phyloP scores from a whole-genome alignment of 106 monocot species.

The Cymbidium sinense region DNA sequence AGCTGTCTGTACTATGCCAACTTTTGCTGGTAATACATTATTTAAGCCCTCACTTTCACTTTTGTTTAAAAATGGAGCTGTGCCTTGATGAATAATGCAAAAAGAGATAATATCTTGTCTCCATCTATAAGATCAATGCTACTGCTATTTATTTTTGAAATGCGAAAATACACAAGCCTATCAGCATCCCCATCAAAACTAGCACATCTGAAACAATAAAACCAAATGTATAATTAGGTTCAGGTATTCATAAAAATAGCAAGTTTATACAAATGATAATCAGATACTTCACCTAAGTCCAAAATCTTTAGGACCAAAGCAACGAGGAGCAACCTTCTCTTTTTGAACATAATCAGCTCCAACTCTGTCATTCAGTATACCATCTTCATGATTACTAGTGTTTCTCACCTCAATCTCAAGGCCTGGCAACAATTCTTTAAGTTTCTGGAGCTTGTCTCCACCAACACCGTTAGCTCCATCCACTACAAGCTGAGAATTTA shows the following conservation, averaged over 20 bases:
- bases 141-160: constrained; percentile 23
- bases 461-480: constrained; percentile 98
- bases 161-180: constrained; percentile 72
- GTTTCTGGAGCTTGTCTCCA: constrained; percentile 66
- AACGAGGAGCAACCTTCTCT: constrained; percentile 63
- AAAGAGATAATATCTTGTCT: constrained; percentile 91
- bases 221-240: constrained; percentile 16
- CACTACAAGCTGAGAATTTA: constrained; percentile 41
- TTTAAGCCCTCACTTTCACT: constrained; percentile 4
- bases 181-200: constrained; percentile 98
- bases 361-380: constrained; percentile 75
- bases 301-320: constrained; percentile 59
- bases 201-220: constrained; percentile 74
- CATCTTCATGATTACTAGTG: constrained; percentile 57
- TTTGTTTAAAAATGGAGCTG: constrained; percentile 48
- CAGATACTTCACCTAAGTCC: constrained; percentile 51
- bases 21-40: constrained; percentile 27
- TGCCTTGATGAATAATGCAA: constrained; percentile 80
- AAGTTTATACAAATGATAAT: neutral
- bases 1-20: constrained; percentile 89
- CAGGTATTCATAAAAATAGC: constrained; percentile 5
- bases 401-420: constrained; percentile 68
- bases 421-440: constrained; percentile 38
- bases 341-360: constrained; percentile 97
- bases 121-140: constrained; percentile 86